A percentile compares a stretch with the other conserved stretches of the same genome.
phyloP scores from a whole-genome alignment of 176 grass and related monocot genomes.

The Guadua angustifolia region DNA sequence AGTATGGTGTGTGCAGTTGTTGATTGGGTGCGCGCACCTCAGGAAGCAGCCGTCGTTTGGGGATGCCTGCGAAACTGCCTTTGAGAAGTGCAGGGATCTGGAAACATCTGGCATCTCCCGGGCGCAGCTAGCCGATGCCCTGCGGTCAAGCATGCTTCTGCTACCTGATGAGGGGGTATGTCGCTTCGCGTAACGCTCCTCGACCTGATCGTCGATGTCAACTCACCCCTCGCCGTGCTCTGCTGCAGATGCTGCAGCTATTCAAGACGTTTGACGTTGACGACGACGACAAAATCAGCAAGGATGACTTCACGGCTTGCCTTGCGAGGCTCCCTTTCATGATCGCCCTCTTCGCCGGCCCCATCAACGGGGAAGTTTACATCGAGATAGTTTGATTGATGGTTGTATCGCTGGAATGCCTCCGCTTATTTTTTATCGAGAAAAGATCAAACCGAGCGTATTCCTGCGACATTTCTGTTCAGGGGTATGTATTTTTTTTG shows the following conservation, averaged over 20 bases:
- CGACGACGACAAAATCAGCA: conserved; percentile 59
- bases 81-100: conserved; percentile 59
- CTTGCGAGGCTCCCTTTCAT: conserved; percentile 73
- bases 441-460: neutral
- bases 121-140: conserved; percentile 37
- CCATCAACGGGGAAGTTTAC: conserved; percentile 56
- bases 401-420: neutral
- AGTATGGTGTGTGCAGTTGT: conserved; percentile 52
- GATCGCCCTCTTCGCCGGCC: conserved; percentile 65
- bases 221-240: neutral
- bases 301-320: conserved; percentile 70
- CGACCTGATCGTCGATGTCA: no score
- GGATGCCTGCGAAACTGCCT: conserved; percentile 59
- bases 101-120: conserved; percentile 47
- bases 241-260: conserved; percentile 60
- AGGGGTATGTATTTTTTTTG: neutral
- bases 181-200: neutral
- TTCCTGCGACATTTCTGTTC: neutral
- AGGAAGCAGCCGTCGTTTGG: conserved; percentile 72
- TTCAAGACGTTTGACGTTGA: conserved; percentile 64
- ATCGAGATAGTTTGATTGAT: conserved; percentile 62
- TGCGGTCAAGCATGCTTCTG: conserved; percentile 40
- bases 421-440: conserved; percentile 29
- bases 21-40: conserved; percentile 77
- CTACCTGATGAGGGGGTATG: conserved; percentile 41